Base-by-base conservation (phyloP, 768 basidiomycete genomes). In the Floccularia luteovirens region DNA sequence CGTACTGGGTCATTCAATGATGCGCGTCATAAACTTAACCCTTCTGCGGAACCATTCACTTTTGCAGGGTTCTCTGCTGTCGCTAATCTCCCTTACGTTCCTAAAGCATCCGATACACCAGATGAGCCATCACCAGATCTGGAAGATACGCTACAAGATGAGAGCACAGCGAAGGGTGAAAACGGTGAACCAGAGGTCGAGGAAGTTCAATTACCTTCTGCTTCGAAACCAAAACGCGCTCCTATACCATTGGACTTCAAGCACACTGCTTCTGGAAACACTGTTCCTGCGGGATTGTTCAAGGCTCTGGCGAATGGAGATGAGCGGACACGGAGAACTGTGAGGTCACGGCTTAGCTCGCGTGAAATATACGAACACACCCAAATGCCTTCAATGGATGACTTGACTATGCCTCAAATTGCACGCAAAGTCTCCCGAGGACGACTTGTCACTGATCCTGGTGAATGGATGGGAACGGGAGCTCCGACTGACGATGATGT, bases 281-380 rank as follows among this genome's bases (percentile, higher is more conserved):
- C 84, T 4, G 81, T 90, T 6, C 89, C 89, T 14, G 89, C 89
- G 24, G 86, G 86, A 2, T 53, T 90, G 41, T 91, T 91, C 73
- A 90, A 90, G 62, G 83, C 85, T 8, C 67, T 88, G 36, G 78
- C 72, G 20, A 72, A 62, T 38, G 42, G 39, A 13, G 85, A 89
- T 32, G 84, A 84, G 45, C 70, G 80, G 31, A 79, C 81, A 2
- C 74, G 85, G 41, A 67, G 77, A 32, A 67, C 67, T 32, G 83
- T 86, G n/a, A 81, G 84, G 34, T 89, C 88, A 16, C 71, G 86
- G 25, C 69, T 89, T 42, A 68, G 75, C 54, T 89, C 86, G 7
- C 74, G 75, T 31, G 89, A 90, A 44, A 69, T 79, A 36, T 82
- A 78, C 50, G 85, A 84, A 4, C 76, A 81, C 47, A 70, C 72